These are phyloP conservation scores for Megacollybia marginata DNA, from an alignment of 768 basidiomycete genomes.

Conservation along the genomic window DNA sequence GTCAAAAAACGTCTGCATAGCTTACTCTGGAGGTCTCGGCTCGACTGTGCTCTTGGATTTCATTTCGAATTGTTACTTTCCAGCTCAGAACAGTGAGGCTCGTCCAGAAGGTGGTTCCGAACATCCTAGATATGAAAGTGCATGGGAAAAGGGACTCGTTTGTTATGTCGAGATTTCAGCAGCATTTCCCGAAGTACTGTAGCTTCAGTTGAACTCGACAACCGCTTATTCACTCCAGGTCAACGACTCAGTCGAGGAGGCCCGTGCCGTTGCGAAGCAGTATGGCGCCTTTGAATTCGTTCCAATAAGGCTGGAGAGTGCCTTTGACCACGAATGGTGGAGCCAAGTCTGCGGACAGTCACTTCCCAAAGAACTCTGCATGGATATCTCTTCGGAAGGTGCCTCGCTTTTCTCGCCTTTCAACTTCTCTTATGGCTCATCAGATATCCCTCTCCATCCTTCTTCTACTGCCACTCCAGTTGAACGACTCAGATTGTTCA, in stretches of 20 bases:
- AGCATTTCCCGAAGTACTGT: conserved; percentile 48
- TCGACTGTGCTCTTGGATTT: conserved; percentile 70
- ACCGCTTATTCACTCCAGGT: conserved; percentile 28
- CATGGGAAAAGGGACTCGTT: conserved; percentile 56
- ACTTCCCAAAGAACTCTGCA: conserved; percentile 19
- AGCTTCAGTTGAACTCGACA: conserved; percentile 3
- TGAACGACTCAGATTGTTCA: conserved; percentile 37
- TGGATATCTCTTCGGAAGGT: conserved; percentile 53
- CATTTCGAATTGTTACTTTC: conserved; percentile 52
- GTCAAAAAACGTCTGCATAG: conserved; percentile 59
- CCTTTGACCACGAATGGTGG: conserved; percentile 71
- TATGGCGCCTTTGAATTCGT: conserved; percentile 52
- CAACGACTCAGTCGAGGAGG: conserved; percentile 46
- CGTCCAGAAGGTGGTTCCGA: conserved; percentile 46
- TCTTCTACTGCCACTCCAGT: conserved; percentile 18
- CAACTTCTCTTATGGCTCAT: conserved; percentile 1
- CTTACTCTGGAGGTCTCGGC: conserved; percentile 73
- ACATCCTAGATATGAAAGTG: conserved; percentile 54
- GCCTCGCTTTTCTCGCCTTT: conserved; percentile 4
- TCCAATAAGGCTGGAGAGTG: conserved; percentile 62
- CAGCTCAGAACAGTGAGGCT: conserved; percentile 18
- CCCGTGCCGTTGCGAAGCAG: conserved; percentile 34
- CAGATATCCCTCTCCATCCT: conserved; percentile 18
- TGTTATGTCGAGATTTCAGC: conserved; percentile 67
- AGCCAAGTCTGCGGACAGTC: conserved; percentile 3